A percentile compares a stretch with the other conserved stretches of the same genome.
Evolutionary conservation across 2,329 filamentous ascomycete genomes (phyloP).

Genomic region (Sporothrix pseudoabietina): DNA sequence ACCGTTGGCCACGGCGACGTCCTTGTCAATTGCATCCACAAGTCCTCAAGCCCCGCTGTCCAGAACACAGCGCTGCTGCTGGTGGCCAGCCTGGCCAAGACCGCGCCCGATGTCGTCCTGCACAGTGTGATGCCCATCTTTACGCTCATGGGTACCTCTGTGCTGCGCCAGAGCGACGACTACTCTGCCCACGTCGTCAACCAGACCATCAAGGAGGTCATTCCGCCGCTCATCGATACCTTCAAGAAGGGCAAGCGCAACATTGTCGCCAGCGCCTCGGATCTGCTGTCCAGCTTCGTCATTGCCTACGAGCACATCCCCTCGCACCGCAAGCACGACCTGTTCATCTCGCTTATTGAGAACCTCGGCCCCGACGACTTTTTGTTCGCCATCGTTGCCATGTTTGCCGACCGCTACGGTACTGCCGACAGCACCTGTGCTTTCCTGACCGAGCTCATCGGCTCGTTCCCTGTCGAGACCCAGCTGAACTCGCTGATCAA

Average conservation of each 20-base stretch:
- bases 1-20: conserved; percentile 84
- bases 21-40: conserved; percentile 90
- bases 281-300: conserved; percentile 92
- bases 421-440: conserved; percentile 70
- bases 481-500: conserved; percentile 78
- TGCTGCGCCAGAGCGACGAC: conserved; percentile 90
- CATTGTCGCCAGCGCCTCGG: conserved; percentile 78
- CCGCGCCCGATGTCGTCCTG: conserved; percentile 86
- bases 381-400: conserved; percentile 81
- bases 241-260: conserved; percentile 78
- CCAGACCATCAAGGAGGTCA: conserved; percentile 90
- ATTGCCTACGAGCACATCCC: conserved; percentile 97
- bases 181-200: conserved; percentile 96
- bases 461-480: conserved; percentile 70
- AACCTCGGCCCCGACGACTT: conserved; percentile 86
- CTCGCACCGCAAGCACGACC: conserved; percentile 74
- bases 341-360: conserved; percentile 83
- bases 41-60: conserved; percentile 86
- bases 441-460: conserved; percentile 76
- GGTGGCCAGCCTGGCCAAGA: conserved; percentile 81
- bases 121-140: conserved; percentile 99
- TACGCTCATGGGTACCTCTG: conserved; percentile 93
- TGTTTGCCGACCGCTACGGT: conserved; percentile 88
- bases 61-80: conserved; percentile 89
- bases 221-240: conserved; percentile 86